phyloP scores from a whole-genome alignment of 2,329 filamentous ascomycete genomes.

The Fusarium odoratissimum region DNA sequence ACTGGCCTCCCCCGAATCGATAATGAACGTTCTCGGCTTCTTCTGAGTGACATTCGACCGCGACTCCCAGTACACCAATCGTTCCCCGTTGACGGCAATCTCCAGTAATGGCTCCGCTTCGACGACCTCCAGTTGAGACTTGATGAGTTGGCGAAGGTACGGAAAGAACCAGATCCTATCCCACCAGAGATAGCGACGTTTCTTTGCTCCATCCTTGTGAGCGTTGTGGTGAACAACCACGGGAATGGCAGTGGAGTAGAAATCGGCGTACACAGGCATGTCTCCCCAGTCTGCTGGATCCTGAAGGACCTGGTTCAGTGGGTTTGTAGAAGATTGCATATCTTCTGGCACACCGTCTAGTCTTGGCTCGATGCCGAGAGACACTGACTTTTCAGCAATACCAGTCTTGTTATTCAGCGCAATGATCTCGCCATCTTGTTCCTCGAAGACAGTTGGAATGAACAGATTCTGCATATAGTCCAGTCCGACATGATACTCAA shows the following conservation, averaged over 20 bases:
- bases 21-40: slow-evolving; percentile 11
- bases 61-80: slow-evolving; percentile 22
- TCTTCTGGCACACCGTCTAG: slow-evolving; percentile 22
- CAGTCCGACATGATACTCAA: slow-evolving; percentile 37
- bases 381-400: slow-evolving; percentile 14
- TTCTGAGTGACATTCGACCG: not conserved
- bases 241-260: slow-evolving; percentile 32
- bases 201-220: slow-evolving; percentile 19
- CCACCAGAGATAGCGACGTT: slow-evolving; percentile 31
- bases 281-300: slow-evolving; percentile 27
- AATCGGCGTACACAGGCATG: slow-evolving; percentile 34
- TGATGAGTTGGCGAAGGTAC: slow-evolving; percentile 12
- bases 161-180: slow-evolving; percentile 40
- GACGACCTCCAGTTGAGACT: not conserved
- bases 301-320: accelerated
- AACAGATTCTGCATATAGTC: slow-evolving; percentile 37
- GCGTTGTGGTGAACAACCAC: slow-evolving; percentile 41
- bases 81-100: not conserved
- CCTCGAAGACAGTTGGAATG: slow-evolving; percentile 35
- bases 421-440: slow-evolving; percentile 34
- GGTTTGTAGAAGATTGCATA: not conserved
- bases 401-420: slow-evolving; percentile 16
- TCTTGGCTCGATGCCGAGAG: not conserved
- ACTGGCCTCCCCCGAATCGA: accelerated
- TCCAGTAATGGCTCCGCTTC: not conserved